These are phyloP conservation scores for Spirogloea muscicola DNA, from an alignment of 139 green algal species.

Conservation along the genomic window DNA sequence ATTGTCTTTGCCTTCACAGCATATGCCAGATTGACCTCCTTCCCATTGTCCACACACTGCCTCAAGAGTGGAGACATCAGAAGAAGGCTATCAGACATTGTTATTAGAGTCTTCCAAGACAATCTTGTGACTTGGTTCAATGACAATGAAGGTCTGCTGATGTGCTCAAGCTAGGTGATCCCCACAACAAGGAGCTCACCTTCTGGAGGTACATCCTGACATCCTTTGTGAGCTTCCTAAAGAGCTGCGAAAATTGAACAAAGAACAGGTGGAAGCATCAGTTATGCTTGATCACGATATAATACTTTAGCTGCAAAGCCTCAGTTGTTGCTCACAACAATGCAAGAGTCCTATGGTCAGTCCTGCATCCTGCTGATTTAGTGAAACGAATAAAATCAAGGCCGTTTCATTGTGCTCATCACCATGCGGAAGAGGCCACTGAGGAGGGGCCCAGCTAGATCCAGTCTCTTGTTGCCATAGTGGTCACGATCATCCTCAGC, in stretches of 20 bases:
- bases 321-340: background rate
- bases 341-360: background rate
- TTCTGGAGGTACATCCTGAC: constrained; percentile 71
- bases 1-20: constrained; percentile 83
- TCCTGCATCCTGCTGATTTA: background rate
- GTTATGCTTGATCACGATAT: background rate
- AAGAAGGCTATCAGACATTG: too few species aligned
- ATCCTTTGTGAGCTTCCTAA: constrained; percentile 89
- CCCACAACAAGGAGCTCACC: background rate
- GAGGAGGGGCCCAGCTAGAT: constrained; percentile 60
- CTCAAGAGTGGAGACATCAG: background rate
- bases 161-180: background rate
- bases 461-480: constrained; percentile 97
- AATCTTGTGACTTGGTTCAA: background rate
- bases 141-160: background rate
- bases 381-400: background rate
- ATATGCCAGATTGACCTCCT: constrained; percentile 55
- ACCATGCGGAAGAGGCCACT: constrained; percentile 59
- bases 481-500: constrained; percentile 92
- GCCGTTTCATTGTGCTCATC: constrained; percentile 61
- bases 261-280: constrained; percentile 4
- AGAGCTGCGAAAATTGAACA: constrained; percentile 58
- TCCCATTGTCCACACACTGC: constrained; percentile 48
- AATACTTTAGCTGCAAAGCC: background rate
- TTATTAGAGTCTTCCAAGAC: background rate